A percentile compares a stretch with the other conserved stretches of the same genome.
Conservation (phyloP, 805 yeast genomes). For the Candida suzukii region DNA sequence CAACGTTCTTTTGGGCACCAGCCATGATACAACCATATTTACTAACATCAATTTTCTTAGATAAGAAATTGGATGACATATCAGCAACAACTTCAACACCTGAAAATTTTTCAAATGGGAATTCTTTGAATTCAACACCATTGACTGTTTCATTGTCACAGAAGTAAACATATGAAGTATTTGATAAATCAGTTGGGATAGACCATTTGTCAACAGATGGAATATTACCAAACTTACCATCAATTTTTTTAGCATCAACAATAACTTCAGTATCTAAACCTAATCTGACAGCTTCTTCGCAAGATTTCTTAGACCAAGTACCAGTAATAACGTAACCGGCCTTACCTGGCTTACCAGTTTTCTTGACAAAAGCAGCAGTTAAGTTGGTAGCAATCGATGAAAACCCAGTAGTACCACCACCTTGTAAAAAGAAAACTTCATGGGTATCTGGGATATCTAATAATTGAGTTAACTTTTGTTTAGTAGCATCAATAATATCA, state of each 20-base stretch:
- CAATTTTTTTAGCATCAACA: slow-evolving; percentile 50
- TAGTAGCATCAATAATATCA: slow-evolving; percentile 70
- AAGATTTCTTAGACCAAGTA: slow-evolving; percentile 85
- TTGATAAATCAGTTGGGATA: slow-evolving; percentile 47
- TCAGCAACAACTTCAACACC: slow-evolving; percentile 85
- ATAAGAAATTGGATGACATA: slow-evolving; percentile 87
- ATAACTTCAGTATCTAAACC: slow-evolving; percentile 70
- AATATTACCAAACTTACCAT: slow-evolving; percentile 58
- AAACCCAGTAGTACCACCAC: slow-evolving; percentile 97
- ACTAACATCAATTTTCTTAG: slow-evolving; percentile 71
- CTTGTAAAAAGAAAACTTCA: slow-evolving; percentile 92
- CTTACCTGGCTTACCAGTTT: slow-evolving; percentile 66
- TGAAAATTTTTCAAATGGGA: slow-evolving; percentile 49
- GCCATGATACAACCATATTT: slow-evolving; percentile 89
- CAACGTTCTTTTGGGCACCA: slow-evolving; percentile 98
- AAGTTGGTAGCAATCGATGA: slow-evolving; percentile 81
- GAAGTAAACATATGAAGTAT: slow-evolving; percentile 78
- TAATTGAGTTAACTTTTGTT: slow-evolving; percentile 55
- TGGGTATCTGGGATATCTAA: slow-evolving; percentile 83
- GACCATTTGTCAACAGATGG: slow-evolving; percentile 63
- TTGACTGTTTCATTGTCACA: slow-evolving; percentile 98
- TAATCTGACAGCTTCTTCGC: slow-evolving; percentile 79
- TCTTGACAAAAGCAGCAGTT: slow-evolving; percentile 58
- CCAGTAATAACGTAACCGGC: slow-evolving; percentile 91
- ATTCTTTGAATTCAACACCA: slow-evolving; percentile 71